Conservation (phyloP, 371 early-diverging fungal species). For the Mucor irregularis region DNA sequence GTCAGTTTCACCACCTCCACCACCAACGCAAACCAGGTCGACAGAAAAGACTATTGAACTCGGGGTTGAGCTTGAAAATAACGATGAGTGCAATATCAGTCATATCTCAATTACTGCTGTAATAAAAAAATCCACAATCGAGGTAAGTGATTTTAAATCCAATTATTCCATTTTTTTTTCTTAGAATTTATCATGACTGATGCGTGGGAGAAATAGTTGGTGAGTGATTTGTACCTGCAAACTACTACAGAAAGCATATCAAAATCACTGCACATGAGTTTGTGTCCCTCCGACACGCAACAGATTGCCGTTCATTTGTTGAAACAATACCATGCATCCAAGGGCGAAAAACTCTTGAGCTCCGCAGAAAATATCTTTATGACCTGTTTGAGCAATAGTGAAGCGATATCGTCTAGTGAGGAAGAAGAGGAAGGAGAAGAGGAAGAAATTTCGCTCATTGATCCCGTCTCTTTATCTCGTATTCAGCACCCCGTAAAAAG, state of each 20-base stretch:
- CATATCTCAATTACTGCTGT: constrained; percentile 26
- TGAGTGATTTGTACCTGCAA: constrained; percentile 23
- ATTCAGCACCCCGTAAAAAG: constrained; percentile 20
- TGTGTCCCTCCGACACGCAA: constrained; percentile 12
- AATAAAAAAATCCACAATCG: constrained; percentile 8
- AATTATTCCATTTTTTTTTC: no score
- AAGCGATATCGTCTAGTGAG: neutral
- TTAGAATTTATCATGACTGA: neutral
- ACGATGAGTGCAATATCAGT: constrained; percentile 23
- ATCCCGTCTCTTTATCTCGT: constrained; percentile 5
- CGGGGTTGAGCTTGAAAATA: constrained; percentile 10
- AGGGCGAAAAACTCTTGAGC: neutral
- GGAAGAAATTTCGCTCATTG: neutral
- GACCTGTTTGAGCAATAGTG: constrained; percentile 5
- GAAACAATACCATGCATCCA: constrained; percentile 6
- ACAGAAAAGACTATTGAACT: neutral
- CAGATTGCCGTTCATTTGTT: constrained; percentile 13
- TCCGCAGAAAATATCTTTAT: constrained; percentile 12
- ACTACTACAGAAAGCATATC: constrained; percentile 20
- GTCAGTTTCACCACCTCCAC: no score
- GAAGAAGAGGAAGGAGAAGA: constrained; percentile 2
- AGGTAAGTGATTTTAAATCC: constrained; percentile 19
- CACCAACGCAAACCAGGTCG: neutral
- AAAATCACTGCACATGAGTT: constrained; percentile 15
- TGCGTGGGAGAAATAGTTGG: constrained; percentile 8